A percentile compares a stretch with the other conserved stretches of the same genome.
Conservation (phyloP, 2,329 filamentous ascomycete genomes). For the Dendryphion nanum region DNA sequence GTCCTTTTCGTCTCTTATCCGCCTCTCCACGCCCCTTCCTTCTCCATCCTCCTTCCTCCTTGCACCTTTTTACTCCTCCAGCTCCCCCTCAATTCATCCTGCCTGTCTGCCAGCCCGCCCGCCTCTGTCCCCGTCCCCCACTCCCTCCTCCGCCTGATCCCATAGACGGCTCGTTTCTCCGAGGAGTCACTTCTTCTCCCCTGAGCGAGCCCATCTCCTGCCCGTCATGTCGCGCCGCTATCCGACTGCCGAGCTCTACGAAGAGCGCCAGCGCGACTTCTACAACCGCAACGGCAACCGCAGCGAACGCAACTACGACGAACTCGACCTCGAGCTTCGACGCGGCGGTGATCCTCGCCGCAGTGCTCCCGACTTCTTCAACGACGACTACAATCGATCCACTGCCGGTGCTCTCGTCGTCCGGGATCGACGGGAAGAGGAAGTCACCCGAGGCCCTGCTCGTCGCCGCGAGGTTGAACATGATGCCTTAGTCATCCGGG, state of each 20-base stretch:
- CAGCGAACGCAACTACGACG: conserved; percentile 47
- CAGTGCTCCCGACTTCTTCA: conserved; percentile 49
- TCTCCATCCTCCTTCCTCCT: neutral
- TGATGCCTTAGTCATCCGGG: conserved; percentile 37
- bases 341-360: conserved; percentile 38
- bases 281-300: conserved; percentile 43
- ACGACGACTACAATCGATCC: conserved; percentile 49
- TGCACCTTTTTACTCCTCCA: neutral
- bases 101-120: too few species aligned
- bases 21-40: conserved; percentile 2
- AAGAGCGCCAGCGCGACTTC: conserved; percentile 51
- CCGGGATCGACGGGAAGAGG: conserved; percentile 43
- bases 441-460: conserved; percentile 35
- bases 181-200: neutral
- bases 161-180: neutral
- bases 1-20: neutral
- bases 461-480: conserved; percentile 41
- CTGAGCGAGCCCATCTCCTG: neutral
- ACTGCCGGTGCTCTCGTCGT: conserved; percentile 47
- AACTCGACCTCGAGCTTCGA: conserved; percentile 50
- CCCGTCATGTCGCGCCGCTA: conserved; percentile 46
- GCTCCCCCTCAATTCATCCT: too few species aligned
- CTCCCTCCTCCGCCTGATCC: neutral
- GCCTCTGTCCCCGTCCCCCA: neutral
- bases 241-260: conserved; percentile 47